These are phyloP conservation scores for Aspergillus chevalieri DNA, from an alignment of 2,329 filamentous ascomycete species.

Conservation along the genomic window DNA sequence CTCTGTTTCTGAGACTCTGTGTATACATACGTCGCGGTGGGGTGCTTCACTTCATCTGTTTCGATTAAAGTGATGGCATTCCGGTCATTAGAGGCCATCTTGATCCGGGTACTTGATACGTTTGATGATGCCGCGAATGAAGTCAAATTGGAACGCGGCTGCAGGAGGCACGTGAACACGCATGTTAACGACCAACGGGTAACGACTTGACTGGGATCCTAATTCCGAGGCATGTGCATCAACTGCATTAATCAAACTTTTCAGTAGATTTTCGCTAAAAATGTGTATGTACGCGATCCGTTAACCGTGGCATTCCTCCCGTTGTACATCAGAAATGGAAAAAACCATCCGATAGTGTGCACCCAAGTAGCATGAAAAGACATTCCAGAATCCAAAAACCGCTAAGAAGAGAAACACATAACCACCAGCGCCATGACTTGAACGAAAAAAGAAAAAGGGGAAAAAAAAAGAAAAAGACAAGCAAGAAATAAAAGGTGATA, in stretches of 20 bases:
- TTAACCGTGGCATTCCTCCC: slow-evolving; percentile 3
- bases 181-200: neutral
- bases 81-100: neutral
- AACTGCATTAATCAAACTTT: neutral
- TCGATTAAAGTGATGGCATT: slow-evolving; percentile 25
- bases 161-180: neutral
- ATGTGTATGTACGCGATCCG: slow-evolving; percentile 11
- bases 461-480: slow-evolving; percentile 6
- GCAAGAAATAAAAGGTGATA: neutral
- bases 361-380: slow-evolving; percentile 9
- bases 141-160: neutral
- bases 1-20: slow-evolving; percentile 20
- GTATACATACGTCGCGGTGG: slow-evolving; percentile 46
- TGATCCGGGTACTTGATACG: neutral
- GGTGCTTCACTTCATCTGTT: slow-evolving; percentile 46
- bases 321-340: slow-evolving; percentile 13
- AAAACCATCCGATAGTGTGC: slow-evolving; percentile 12
- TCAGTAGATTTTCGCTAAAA: slow-evolving; percentile 12
- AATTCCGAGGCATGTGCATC: neutral
- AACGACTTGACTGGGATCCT: too few relatives aligned
- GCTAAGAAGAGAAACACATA: slow-evolving; percentile 18
- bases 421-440: slow-evolving; percentile 29
- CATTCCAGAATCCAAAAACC: slow-evolving; percentile 3
- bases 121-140: neutral
- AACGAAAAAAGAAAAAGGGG: slow-evolving; percentile 9